phyloP scores from a whole-genome alignment of 306 rosid species.

The Boehmeria nivea region DNA sequence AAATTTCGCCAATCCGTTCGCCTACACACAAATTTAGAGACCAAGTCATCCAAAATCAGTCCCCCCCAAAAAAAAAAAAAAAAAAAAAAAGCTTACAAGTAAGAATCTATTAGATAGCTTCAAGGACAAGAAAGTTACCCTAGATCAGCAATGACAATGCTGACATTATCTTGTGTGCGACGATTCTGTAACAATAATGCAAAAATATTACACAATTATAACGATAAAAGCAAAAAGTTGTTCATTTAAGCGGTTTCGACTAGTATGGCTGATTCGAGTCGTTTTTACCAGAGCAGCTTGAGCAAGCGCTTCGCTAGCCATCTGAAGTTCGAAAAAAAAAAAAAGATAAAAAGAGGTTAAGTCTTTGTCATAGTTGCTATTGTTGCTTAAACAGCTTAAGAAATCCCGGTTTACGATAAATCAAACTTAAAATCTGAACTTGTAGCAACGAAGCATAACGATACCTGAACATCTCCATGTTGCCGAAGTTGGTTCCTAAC shows the following conservation, averaged over 20 bases:
- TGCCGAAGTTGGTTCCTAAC: conserved; percentile 74
- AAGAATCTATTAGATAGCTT: neutral
- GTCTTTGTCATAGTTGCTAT: neutral
- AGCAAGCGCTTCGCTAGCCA: conserved; percentile 86
- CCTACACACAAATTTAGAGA: conserved; percentile 31
- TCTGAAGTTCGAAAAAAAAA: conserved; percentile 38
- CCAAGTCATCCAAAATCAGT: neutral
- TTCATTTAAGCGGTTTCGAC: neutral
- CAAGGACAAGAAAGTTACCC: conserved; percentile 45
- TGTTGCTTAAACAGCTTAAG: neutral
- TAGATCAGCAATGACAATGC: conserved; percentile 86
- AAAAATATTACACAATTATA: neutral
- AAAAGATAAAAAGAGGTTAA: conserved; percentile 7
- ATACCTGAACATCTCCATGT: conserved; percentile 92
- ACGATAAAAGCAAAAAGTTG: neutral
- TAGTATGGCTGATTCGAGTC: neutral
- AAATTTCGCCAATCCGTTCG: conserved; percentile 60
- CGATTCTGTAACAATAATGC: conserved; percentile 45
- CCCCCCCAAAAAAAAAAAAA: too few relatives aligned
- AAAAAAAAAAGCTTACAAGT: neutral
- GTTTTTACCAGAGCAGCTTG: conserved; percentile 70
- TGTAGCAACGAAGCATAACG: neutral
- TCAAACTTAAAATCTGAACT: neutral
- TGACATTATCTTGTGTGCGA: conserved; percentile 84
- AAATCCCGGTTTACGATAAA: neutral